Conservation (phyloP, 805 yeast species). For the Myxozyma neotropica region DNA sequence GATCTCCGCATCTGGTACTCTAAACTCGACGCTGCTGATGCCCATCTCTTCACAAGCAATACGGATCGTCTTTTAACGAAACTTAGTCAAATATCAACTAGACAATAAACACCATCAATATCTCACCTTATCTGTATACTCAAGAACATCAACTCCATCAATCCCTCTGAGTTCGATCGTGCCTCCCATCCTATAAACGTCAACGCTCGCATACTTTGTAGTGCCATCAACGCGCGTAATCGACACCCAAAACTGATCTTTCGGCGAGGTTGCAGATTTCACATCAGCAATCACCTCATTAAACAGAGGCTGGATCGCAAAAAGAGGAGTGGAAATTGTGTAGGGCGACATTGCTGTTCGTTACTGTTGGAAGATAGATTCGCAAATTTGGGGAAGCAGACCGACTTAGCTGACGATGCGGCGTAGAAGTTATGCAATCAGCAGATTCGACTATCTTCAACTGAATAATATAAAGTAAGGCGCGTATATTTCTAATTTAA, state of each 20-base stretch:
- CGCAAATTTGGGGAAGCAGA: too few relatives aligned
- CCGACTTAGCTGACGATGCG: too few relatives aligned
- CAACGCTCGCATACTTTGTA: constrained; percentile 41
- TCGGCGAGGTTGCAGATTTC: constrained; percentile 28
- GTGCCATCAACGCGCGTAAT: constrained; percentile 20
- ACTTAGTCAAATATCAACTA: not conserved
- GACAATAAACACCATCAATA: not conserved
- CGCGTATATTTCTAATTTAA: not conserved
- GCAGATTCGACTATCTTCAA: too few relatives aligned
- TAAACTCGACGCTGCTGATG: constrained; percentile 2
- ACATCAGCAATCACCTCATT: constrained; percentile 50
- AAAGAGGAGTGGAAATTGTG: constrained; percentile 28
- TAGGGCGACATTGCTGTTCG: constrained; percentile 14
- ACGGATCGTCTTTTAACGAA: constrained; percentile 10
- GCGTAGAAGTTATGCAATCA: too few relatives aligned
- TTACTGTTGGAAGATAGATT: too few relatives aligned
- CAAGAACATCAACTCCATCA: constrained; percentile 27
- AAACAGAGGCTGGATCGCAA: constrained; percentile 52
- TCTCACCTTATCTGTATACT: constrained; percentile 7
- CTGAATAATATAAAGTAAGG: too few relatives aligned
- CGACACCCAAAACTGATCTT: constrained; percentile 52
- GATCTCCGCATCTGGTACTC: constrained; percentile 6
- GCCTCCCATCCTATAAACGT: constrained; percentile 32
- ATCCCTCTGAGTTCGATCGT: constrained; percentile 18
- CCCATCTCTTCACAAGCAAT: constrained; percentile 14